Evolutionary conservation across 176 grass and related monocot genomes (phyloP), one percentile per base, ranked within the genome.

Genomic region (barley (Hordeum vulgare)): DNA sequence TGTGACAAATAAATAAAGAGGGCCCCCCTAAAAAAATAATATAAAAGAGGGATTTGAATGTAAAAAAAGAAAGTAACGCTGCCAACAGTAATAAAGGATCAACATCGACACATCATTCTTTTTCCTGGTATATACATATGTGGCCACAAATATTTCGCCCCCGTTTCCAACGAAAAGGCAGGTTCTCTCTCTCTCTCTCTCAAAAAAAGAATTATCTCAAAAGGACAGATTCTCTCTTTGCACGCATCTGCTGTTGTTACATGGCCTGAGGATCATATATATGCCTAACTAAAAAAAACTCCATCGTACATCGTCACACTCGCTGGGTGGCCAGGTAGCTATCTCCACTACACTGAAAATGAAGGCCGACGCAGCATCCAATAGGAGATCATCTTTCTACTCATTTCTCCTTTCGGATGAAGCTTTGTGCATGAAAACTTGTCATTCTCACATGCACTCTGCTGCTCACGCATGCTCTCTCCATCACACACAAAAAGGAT

Each of bases 221-320:
- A 13, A 35, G 31, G 25, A 1, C 26, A 65, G 58, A 54, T 54
- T 27, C 15, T 20, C 27, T 28, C 37, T 33, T 41, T 47, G 8
- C 64, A 67, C 29, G 18, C 44, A 23, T 24, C 11, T 25, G 59
- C 45, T 17, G 68, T 42, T 59, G 31, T 61, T 56, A 4, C 74
- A 39, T 5, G 34, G 1, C 21, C 10, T n/a, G 33, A 8, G 66
- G 20, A 78, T 42, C 36, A 20, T 11, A 61, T 11, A 61, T 6
- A 4, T 7, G 47, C 74, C 83, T 70, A 78, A 78, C 36, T 85
- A 79, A 85, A 79, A 75, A 51, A 2, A 53, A 53, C 15, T 7
- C n/a, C 84, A 54, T 64, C 77, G 21, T 47, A 66, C 18, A 2
- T 8, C 51, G 18, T 54, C 51, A 54, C 51, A 6, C 29, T 74